Base-by-base conservation (phyloP, 306 rosid species). In the Vachellia pachyceras region DNA sequence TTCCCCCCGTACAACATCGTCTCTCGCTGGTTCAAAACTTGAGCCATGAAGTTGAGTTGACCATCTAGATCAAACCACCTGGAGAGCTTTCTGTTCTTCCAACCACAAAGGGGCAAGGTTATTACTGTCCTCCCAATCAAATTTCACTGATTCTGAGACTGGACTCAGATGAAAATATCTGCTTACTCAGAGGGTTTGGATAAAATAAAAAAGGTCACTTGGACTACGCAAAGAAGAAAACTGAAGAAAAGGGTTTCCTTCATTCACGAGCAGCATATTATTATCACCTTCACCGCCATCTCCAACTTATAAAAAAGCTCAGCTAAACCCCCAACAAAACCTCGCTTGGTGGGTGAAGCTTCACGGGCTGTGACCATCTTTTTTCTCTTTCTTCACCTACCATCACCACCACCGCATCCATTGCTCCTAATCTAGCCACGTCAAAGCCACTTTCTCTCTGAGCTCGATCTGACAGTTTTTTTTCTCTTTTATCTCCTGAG, bases 251-350 rank as follows among this genome's bases (percentile, higher is more conserved):
- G 37, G 54, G 54, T 69, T 41, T 44, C 18, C 7, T 69, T 68
- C 73, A 41, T 41, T 68, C 74, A 69, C 74, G 74, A 69, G 74
- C 20, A 69, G 50, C 73, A 0, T 11, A 40, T 41, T 44, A 68
- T 39, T 33, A 69, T 68, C 54, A 10, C 50, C 54, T 18, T 69
- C 73, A 22, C 11, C 54, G 74, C 55, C 55, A 33, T 69, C 55
- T 69, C 18, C 74, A 42, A 69, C 55, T 42, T 69, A 69, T 23
- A 44, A 8, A 69, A 69, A 36, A 69, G 74, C 74, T 69, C 74
- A 20, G 37, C 17, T 10, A 68, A n/a, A n/a, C 1, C 57, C 57
- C 4, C 73, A 10, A 14, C 39, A 6, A 23, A 1, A 20, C 11
- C 36, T 25, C 20, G 10, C 14, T 44, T 69, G 55, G 74, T 69